These are phyloP conservation scores for Camelina neglecta DNA, from an alignment of 345 rosid species.

Conservation along the genomic window DNA sequence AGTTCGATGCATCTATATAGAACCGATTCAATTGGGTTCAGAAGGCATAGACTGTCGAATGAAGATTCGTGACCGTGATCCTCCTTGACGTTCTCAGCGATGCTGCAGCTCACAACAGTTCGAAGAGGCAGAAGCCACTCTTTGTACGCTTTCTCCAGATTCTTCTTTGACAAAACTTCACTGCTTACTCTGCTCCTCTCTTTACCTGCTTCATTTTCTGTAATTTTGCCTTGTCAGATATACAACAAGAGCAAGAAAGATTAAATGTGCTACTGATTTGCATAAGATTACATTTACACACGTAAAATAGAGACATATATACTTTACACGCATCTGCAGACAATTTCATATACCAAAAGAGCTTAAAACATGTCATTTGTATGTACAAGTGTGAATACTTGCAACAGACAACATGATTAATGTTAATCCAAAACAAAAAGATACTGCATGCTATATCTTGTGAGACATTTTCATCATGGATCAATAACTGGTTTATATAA, in stretches of 20 bases:
- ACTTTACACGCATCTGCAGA: too few relatives aligned
- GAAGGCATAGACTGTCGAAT: constrained; percentile 45
- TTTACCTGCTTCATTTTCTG: constrained; percentile 42
- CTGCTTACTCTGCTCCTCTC: constrained; percentile 56
- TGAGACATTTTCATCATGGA: too few relatives aligned
- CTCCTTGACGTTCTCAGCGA: constrained; percentile 55
- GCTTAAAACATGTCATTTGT: too few relatives aligned
- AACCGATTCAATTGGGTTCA: constrained; percentile 74
- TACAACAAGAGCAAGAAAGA: not conserved
- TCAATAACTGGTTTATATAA: too few relatives aligned
- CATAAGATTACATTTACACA: too few relatives aligned
- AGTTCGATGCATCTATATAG: constrained; percentile 87
- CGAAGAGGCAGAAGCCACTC: constrained; percentile 93
- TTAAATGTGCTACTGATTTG: not conserved
- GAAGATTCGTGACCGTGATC: constrained; percentile 41
- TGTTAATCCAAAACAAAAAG: too few relatives aligned
- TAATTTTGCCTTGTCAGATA: constrained; percentile 3
- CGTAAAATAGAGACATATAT: too few relatives aligned
- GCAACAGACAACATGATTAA: too few relatives aligned
- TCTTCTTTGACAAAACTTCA: constrained; percentile 57
- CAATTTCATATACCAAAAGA: too few relatives aligned
- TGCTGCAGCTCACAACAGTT: constrained; percentile 54
- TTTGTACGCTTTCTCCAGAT: constrained; percentile 60
- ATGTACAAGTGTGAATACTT: too few relatives aligned
- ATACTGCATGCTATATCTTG: too few relatives aligned